A percentile compares a stretch with the other conserved stretches of the same genome.
These are phyloP conservation scores for Fusarium vanettenii DNA, from an alignment of 2,329 filamentous ascomycete species.

Conservation along the genomic window DNA sequence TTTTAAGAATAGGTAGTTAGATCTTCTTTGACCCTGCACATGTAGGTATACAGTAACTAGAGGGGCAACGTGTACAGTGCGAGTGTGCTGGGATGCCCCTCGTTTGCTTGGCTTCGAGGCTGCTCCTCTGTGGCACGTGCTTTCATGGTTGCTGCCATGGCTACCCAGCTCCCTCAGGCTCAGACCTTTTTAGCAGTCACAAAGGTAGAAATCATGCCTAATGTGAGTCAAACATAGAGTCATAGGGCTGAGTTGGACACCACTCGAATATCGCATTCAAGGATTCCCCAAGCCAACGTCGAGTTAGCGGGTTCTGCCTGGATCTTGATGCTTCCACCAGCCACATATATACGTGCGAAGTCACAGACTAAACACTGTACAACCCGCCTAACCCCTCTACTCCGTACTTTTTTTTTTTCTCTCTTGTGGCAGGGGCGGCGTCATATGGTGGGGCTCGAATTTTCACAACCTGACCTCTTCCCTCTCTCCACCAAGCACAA, in stretches of 20 bases:
- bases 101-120: conserved; percentile 1
- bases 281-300: not conserved
- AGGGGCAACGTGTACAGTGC: conserved; percentile 40
- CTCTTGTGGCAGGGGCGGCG: conserved; percentile 34
- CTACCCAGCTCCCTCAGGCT: conserved; percentile 19
- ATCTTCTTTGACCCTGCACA: too few species aligned
- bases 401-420: conserved; percentile 13
- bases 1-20: too few species aligned
- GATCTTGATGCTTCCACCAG: not conserved
- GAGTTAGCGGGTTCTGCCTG: conserved; percentile 17
- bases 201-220: not conserved
- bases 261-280: not conserved
- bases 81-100: conserved; percentile 14
- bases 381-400: conserved; percentile 40
- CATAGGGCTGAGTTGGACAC: not conserved
- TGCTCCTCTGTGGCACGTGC: conserved; percentile 23
- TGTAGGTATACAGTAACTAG: conserved; percentile 1
- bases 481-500: conserved; percentile 44
- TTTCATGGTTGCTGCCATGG: conserved; percentile 1
- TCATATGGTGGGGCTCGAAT: conserved; percentile 56
- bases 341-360: conserved; percentile 8
- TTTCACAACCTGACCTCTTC: conserved; percentile 50
- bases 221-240: conserved; percentile 1
- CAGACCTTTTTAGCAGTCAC: not conserved
- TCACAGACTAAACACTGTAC: conserved; percentile 9